Base-by-base conservation (phyloP, 768 basidiomycete species). In the Scleroderma citrinum region DNA sequence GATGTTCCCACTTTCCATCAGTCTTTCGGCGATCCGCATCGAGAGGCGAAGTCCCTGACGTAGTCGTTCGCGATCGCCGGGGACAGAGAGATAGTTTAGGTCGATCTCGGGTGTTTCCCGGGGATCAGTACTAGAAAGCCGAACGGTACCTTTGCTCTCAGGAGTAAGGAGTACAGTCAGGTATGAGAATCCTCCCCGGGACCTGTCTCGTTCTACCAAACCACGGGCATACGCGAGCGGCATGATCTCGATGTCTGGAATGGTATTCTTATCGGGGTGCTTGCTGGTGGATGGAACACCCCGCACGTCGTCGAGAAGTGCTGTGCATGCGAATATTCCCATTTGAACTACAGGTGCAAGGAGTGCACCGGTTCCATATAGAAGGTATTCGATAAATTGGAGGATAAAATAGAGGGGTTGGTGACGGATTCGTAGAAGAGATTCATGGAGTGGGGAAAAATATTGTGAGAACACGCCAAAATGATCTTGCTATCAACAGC, bases 201-300 rank as follows among this genome's bases (percentile, higher is more conserved):
- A 35, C 13, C 7, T 21, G 24, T 44, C 41, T 21, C 23, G 35
- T 29, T 37, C 11, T 3, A 34, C 45, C 14, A 5, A 21, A 10
- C 35, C 45, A n/a, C 20, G 20, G 8, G 45, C 45, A 34, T 36
- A 37, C 14, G 45, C 45, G 10, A 69, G 48, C 3, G 58, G 56
- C 63, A 69, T 68, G 32, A 73, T 65, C 52, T 73, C 73, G 42
- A 73, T 59, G 51, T 75, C 73, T 1, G 73, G 70, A 14, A 67
- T 47, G 23, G 59, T 61, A 7, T 54, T 50, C 44, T 68, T 56
- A 5, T 41, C 19, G 49, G 52, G n/a, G 50, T 57, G 31, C 35
- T 53, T 26, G 13, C 42, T 29, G 8, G 59, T 51, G 14, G 54
- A 49, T 42, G 37, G 37, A 45, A 17, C 44, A 51, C 17, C 47